Evolutionary conservation across 768 basidiomycete species (phyloP).

Genomic region (Gautieria morchelliformis): DNA sequence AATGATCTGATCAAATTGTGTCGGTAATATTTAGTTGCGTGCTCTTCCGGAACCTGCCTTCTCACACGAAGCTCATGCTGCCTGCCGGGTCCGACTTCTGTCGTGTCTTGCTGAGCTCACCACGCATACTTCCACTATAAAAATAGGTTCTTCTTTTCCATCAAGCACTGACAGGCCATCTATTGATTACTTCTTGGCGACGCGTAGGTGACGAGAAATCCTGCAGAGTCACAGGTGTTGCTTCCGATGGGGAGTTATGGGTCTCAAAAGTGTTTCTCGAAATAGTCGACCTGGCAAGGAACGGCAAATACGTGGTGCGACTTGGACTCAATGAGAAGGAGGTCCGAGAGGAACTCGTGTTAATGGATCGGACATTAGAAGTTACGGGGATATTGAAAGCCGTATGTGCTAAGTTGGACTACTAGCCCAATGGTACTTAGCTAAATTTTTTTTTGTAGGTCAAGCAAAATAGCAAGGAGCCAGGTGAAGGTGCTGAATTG

Average conservation of each 20-base stretch:
- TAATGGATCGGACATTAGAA: conserved; percentile 34
- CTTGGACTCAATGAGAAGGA: conserved; percentile 49
- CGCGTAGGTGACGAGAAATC: conserved; percentile 37
- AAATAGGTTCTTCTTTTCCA: conserved; percentile 33
- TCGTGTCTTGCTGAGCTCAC: conserved; percentile 67
- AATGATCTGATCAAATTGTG: conserved; percentile 1
- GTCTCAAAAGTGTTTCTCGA: conserved; percentile 46
- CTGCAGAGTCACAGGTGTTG: conserved; percentile 46
- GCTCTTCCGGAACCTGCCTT: conserved; percentile 54
- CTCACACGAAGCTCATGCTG: conserved; percentile 59
- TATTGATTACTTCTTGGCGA: not conserved
- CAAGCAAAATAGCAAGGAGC: conserved; percentile 35
- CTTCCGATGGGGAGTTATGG: conserved; percentile 76
- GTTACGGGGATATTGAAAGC: conserved; percentile 19
- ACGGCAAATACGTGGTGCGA: conserved; percentile 55
- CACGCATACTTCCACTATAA: conserved; percentile 39
- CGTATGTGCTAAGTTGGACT: conserved; percentile 11
- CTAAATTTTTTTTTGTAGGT: conserved; percentile 19
- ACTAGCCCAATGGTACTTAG: not conserved
- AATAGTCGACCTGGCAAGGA: conserved; percentile 39
- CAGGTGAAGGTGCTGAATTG: conserved; percentile 60
- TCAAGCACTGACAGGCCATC: not conserved
- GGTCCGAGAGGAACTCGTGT: conserved; percentile 22
- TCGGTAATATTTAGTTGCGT: conserved; percentile 39
- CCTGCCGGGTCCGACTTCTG: conserved; percentile 62